Conservation (phyloP, 257 asterid genomes). For the Craterostigma plantagineum region DNA sequence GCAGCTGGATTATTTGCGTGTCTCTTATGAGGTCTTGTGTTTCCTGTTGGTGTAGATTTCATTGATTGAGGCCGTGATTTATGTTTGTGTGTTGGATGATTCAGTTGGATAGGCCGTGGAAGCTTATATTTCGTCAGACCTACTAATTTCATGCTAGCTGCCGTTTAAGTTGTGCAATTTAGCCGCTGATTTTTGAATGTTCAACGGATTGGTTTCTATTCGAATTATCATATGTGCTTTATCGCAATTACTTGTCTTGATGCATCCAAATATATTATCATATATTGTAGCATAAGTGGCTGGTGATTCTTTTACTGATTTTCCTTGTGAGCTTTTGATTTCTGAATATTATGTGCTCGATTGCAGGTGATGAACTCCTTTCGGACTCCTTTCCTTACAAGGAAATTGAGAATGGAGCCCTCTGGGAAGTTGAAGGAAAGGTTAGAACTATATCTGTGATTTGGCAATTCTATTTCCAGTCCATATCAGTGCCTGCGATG, state of each 20-base stretch:
- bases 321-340: background rate
- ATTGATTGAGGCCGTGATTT: no score
- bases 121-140: no score
- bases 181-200: no score
- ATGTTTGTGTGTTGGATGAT: no score
- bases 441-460: constrained; percentile 6
- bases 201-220: no score
- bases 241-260: no score
- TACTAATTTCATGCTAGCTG: no score
- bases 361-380: constrained; percentile 52
- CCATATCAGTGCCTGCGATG: background rate
- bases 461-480: background rate
- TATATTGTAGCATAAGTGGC: no score
- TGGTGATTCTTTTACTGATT: background rate
- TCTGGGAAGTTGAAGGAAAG: constrained; percentile 40
- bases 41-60: background rate
- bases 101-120: no score
- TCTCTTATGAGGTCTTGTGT: background rate
- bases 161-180: no score
- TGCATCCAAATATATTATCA: no score
- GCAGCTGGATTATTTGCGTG: background rate
- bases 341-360: background rate
- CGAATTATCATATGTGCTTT: no score
- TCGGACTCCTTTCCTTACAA: constrained; percentile 40
- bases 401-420: constrained; percentile 26